Evolutionary conservation across 768 basidiomycete genomes (phyloP).

Genomic region (Psilocybe azurescens): DNA sequence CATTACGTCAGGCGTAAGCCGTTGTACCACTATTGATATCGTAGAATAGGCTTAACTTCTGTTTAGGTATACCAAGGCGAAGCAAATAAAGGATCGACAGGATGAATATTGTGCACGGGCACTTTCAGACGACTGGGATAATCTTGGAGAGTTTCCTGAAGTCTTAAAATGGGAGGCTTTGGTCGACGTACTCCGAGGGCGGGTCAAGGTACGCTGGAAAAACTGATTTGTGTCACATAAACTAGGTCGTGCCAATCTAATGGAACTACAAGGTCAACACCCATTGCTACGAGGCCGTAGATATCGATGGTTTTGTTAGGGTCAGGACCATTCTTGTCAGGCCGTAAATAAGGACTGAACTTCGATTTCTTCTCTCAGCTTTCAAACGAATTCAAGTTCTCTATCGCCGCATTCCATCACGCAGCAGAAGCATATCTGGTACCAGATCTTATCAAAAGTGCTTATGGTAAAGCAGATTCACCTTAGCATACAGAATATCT

Average conservation of each 20-base stretch:
- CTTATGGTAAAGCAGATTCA: slow-evolving; percentile 52
- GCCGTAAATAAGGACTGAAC: not conserved
- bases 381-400: slow-evolving; percentile 85
- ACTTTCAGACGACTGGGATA: slow-evolving; percentile 49
- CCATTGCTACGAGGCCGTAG: slow-evolving; percentile 66
- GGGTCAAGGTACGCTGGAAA: slow-evolving; percentile 60
- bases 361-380: slow-evolving; percentile 43
- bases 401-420: slow-evolving; percentile 78
- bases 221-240: not conserved
- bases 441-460: slow-evolving; percentile 73
- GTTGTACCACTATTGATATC: not conserved
- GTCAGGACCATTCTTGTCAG: slow-evolving; percentile 42
- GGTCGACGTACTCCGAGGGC: slow-evolving; percentile 78
- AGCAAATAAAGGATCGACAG: slow-evolving; percentile 67
- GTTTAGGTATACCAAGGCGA: slow-evolving; percentile 65
- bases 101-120: slow-evolving; percentile 69
- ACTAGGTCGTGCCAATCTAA: not conserved
- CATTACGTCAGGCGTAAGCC: slow-evolving; percentile 66
- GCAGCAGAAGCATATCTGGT: slow-evolving; percentile 86
- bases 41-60: not conserved
- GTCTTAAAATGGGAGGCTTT: slow-evolving; percentile 80
- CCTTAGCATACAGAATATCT: not conserved
- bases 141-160: slow-evolving; percentile 66
- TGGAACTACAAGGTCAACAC: slow-evolving; percentile 47
- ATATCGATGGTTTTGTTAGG: slow-evolving; percentile 73